These are phyloP conservation scores for Geoglossum glabrum DNA, from an alignment of 495 filamentous ascomycete species.

Conservation along the genomic window DNA sequence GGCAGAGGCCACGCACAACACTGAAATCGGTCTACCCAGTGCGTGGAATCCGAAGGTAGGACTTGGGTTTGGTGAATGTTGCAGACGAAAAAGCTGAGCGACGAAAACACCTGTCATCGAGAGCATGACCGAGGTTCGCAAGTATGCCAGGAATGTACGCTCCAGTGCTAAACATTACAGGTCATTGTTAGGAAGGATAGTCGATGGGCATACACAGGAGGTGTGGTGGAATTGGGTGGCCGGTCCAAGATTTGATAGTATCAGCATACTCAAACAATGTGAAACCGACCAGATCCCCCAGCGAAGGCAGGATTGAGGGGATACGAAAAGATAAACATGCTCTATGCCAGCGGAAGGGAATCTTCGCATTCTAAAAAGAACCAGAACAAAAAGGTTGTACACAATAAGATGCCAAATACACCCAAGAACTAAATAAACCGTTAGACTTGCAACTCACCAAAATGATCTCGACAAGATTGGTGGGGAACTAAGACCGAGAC, in stretches of 20 bases:
- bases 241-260: no score
- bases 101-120: conserved; percentile 45
- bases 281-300: no score
- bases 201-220: no score
- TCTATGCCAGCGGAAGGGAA: no score
- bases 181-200: not conserved
- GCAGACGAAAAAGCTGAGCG: conserved; percentile 51
- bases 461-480: conserved; percentile 27
- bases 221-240: no score
- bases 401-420: no score
- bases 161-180: conserved; percentile 41
- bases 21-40: conserved; percentile 44
- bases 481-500: conserved; percentile 24
- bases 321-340: no score
- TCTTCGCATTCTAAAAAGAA: no score
- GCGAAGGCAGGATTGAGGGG: no score
- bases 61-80: conserved; percentile 24
- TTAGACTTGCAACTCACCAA: conserved; percentile 24
- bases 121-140: conserved; percentile 49
- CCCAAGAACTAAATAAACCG: not conserved
- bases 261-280: no score
- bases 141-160: conserved; percentile 59
- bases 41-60: conserved; percentile 34
- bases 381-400: no score
- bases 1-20: conserved; percentile 35